Evolutionary conservation across 495 filamentous ascomycete genomes (phyloP), one percentile per base, ranked within the genome.

Genomic region (Neurospora cerealis): DNA sequence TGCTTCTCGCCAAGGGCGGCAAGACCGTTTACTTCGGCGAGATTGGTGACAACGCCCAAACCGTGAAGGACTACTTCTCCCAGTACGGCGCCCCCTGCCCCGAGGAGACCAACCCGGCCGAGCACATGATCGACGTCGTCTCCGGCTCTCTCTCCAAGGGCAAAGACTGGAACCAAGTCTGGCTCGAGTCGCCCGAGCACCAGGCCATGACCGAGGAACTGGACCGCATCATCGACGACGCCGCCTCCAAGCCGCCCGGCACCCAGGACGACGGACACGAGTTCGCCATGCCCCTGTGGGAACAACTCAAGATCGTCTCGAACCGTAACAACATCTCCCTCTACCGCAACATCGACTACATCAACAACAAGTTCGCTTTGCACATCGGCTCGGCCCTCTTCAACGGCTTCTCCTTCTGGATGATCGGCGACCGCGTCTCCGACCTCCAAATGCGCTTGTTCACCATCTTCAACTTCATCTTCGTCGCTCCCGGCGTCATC

Each of bases 81-180:
- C 83, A 84, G 41, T 92, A 95, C 74, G 93, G 92, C 40, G 89
- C 89, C 10, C 83, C 84, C 13, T 94, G 92, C 77, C 89, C 90
- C 13, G 76, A 76, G 0, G 88, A 89, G 9, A 91, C 90, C 40
- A 95, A 90, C 77, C 83, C 83, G 42, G 93, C 93, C 2, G 93
- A 96, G 83, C 95, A 91, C 90, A 95, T 96, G 91, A 86, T 96
- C 66, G 92, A 94, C 77, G 89, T 92, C 44, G 93, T 94, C 78
- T 92, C 91, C 69, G 91, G 91, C 24, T 24, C 70, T 2, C 73
- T 78, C 28, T 75, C 73, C 46, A 74, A 89, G 21, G 88, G 91
- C 66, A 88, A 89, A 70, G 93, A 97, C 77, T 97, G 94, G 94
- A 87, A 87, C 69, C 84, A 91, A 70, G 86, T 89, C 32, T 97